Base-by-base conservation (phyloP, 2,329 filamentous ascomycete species). In the Alternaria gansuensis region DNA sequence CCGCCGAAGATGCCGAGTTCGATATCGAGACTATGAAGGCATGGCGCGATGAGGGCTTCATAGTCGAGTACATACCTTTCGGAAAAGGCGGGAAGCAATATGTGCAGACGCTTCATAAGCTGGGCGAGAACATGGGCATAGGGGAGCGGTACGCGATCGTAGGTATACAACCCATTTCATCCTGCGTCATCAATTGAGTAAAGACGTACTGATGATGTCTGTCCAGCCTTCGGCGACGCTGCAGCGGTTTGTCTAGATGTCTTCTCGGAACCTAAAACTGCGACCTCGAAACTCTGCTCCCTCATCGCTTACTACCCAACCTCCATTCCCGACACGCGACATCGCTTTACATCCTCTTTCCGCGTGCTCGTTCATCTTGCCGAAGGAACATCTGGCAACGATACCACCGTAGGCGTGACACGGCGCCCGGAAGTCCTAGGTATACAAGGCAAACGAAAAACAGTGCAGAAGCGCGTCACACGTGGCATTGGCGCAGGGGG, bases 261-360 rank as follows among this genome's bases (percentile, higher is more conserved):
- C 11, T 86, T 84, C 60, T 81, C 82, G 26, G 84, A 85, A 64
- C 83, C 85, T 3, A 82, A 80, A 51, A 82, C 85, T 4, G 64
- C 69, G 4, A 77, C 75, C 11, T 74, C 73, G 34, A 83, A 84
- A 54, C 82, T 89, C 11, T 83, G 82, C 60, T 85, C 84, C 0
- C 78, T 89, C 2, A 78, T 88, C 24, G 86, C 86, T 17, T 89
- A 89, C 78, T 89, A 90, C 64, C 87, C 87, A 0, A 80, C 82
- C 39, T 76, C 79, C 13, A 84, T 89, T 52, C 86, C 87, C 0
- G 79, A 82, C 37, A 80, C 82, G 0, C 78, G 79, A 23, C 79
- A 78, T 5, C 77, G 78, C 49, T 81, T 80, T 58, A 78, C 80
- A 4, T 67, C 77, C 9, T 77, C 75, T 8, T 77, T 82, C 40